Conservation (phyloP, 2,329 filamentous ascomycete species). For the Magnaporthiopsis rhizophila region DNA sequence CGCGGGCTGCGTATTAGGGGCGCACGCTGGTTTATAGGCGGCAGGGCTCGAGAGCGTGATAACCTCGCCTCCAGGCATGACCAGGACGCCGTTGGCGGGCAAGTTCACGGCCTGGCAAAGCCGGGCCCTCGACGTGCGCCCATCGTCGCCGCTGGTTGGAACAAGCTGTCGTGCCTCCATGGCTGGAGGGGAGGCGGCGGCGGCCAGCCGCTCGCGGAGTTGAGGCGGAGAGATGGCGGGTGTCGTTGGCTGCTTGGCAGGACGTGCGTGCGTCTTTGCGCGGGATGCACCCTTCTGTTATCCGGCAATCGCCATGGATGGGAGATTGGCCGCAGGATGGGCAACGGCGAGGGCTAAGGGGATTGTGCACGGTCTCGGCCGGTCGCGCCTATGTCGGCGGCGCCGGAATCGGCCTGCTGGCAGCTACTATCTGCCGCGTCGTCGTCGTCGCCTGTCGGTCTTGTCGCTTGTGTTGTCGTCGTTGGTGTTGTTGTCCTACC, state of each 20-base stretch:
- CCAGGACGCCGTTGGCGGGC: conserved; percentile 36
- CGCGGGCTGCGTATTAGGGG: conserved; percentile 29
- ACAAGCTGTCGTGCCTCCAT: conserved; percentile 12
- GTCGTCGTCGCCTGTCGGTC: no score
- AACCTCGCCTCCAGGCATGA: conserved; percentile 42
- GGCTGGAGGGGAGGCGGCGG: conserved; percentile 8
- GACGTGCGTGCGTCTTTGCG: background rate
- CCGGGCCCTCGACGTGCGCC: conserved; percentile 18
- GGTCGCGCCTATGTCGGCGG: background rate
- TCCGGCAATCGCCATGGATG: conserved; percentile 3
- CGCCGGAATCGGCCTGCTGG: background rate
- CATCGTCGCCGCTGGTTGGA: conserved; percentile 9
- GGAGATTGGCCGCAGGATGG: background rate
- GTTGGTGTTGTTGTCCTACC: background rate
- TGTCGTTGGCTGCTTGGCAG: background rate
- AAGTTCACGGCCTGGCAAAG: conserved; percentile 35
- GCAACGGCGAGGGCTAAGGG: background rate
- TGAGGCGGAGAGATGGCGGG: background rate
- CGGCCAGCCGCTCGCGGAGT: conserved; percentile 2
- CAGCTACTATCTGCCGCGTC: background rate
- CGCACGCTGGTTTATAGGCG: conserved; percentile 52
- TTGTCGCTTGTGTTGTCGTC: background rate
- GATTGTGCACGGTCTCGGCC: background rate
- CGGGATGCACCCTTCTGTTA: background rate
- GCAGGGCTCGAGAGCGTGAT: conserved; percentile 52